Percentiles rank a stretch among this genome's conserved stretches.
Evolutionary conservation across 106 monocot species (phyloP).

Genomic region (Apostasia shenzhenica): DNA sequence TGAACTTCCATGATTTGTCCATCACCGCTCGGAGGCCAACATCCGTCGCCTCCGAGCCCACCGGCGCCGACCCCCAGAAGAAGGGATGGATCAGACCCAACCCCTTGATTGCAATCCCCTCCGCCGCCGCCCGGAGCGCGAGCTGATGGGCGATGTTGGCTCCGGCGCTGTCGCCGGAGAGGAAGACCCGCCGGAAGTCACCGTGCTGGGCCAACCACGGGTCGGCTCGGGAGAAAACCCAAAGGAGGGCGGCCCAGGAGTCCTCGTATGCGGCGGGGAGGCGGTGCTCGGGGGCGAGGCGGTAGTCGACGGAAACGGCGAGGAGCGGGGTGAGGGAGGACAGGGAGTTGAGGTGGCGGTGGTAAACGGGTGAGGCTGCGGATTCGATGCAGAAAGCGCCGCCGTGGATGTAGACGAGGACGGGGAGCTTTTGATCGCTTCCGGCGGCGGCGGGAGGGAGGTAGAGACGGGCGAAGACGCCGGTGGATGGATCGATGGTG

Average conservation of each 20-base stretch:
- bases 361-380: not conserved
- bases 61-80: slow-evolving; percentile 1
- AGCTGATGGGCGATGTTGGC: slow-evolving; percentile 7
- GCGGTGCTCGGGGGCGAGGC: slow-evolving; percentile 23
- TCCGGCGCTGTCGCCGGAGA: slow-evolving; percentile 11
- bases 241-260: slow-evolving; percentile 5
- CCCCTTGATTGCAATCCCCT: not conserved
- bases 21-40: not conserved
- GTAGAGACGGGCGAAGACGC: slow-evolving; percentile 7
- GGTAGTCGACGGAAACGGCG: slow-evolving; percentile 5
- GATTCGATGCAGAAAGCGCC: slow-evolving; percentile 5
- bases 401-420: slow-evolving; percentile 8
- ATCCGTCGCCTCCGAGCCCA: slow-evolving; percentile 1
- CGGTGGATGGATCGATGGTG: slow-evolving; percentile 1
- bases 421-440: not conserved
- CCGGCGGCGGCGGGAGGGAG: not conserved
- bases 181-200: not conserved
- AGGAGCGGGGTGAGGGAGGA: not conserved
- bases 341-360: slow-evolving; percentile 9
- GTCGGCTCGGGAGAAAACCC: not conserved
- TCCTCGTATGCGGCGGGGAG: slow-evolving; percentile 28
- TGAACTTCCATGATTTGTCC: not conserved
- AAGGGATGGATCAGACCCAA: not conserved
- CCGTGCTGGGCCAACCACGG: not conserved
- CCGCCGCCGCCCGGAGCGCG: not conserved